Base-by-base conservation (phyloP, 139 green algal genomes). In the Haematococcus lacustris region DNA sequence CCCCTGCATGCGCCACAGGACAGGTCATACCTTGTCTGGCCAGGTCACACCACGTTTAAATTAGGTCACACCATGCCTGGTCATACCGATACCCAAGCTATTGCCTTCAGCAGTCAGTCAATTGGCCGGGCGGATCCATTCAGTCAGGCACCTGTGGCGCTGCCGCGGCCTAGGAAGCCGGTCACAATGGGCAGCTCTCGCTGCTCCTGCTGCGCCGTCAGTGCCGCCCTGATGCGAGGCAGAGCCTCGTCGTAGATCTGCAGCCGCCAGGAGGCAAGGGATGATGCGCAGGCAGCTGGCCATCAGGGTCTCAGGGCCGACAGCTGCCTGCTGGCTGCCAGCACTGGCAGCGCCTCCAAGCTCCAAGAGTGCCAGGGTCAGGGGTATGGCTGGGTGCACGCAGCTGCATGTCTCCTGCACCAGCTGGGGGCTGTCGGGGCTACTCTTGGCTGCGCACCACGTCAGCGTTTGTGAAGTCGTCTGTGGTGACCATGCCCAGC, bases 401-500 rank as follows among this genome's bases (percentile, higher is more conserved):
- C 9, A 53, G 43, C 17, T 17, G 43, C 9, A 9, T 17, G 43
- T 53, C 43, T 17, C 43, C 9, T 53, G 43, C 43, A 53, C 43
- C 43, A 53, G 9, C 9, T 28, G 9, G 17, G 9, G 9, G 9
- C 17, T 3, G 74, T 74, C 32, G 71, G 0, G 73, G 32, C 33
- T 67, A 39, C n/a, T 85, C 76, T 35, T 83, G 82, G 3, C 51
- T 35, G 25, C n/a, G n/a, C n/a, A n/a, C n/a, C 7, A 90, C 63
- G 59, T 90, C 86, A 1, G 88, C 94, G 68, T 97, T 96, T 43
- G 78, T 85, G 77, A 98, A 98, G 53, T 96, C 89, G 74, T 99
- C 95, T 1, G 81, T 96, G 26, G 95, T 97, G 39, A 80, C 84
- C 30, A 99, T 74, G 38, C 95, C 95, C 7, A 97, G 77, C 38